Base-by-base conservation (phyloP, 345 rosid genomes). In the Laguncularia racemosa region DNA sequence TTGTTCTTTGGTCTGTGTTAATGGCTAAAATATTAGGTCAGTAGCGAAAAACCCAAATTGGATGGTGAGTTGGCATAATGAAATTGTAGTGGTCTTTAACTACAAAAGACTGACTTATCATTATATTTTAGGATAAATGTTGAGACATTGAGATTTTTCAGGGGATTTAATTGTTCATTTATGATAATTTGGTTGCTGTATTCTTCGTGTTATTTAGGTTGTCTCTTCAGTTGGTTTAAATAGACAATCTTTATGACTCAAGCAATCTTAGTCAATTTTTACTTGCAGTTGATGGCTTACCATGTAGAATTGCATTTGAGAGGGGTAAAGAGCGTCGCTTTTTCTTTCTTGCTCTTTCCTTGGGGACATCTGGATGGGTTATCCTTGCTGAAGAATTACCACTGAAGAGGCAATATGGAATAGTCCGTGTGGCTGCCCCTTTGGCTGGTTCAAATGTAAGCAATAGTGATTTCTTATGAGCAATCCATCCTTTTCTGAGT, bases 271-370 rank as follows among this genome's bases (percentile, higher is more conserved):
- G 40, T 33, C 40, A 6, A 43, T 55, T 58, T 53, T 59, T 33
- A 20, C 77, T 23, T 56, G 61, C 87, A 95, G 99, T 76, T 73
- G 90, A 81, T 81, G 84, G 93, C 15, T 72, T 95, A 70, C 85
- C 91, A 26, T 90, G 99, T 72, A 74, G 93, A 76, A 85, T 90
- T 70, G 91, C 97, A 64, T 95, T 95, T 63, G 97, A 90, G 74
- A 85, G 87, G 81, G 96, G 91, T 50, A 90, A 81, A 71, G 99
- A 88, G 55, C 97, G 96, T 0, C 80, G 73, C 56, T 84, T 93
- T 76, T 54, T 50, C 64, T 84, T 90, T 66, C 82, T 88, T 69
- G 89, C 92, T 49, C 47, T 80, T 53, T 79, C 96, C 43, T 19
- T 74, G 59, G 95, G 91, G 56, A 67, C 72, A 18, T 79, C 81